Percentiles rank a stretch among this genome's conserved stretches.
Conservation (phyloP, 768 basidiomycete genomes). For the Amanita muscaria region DNA sequence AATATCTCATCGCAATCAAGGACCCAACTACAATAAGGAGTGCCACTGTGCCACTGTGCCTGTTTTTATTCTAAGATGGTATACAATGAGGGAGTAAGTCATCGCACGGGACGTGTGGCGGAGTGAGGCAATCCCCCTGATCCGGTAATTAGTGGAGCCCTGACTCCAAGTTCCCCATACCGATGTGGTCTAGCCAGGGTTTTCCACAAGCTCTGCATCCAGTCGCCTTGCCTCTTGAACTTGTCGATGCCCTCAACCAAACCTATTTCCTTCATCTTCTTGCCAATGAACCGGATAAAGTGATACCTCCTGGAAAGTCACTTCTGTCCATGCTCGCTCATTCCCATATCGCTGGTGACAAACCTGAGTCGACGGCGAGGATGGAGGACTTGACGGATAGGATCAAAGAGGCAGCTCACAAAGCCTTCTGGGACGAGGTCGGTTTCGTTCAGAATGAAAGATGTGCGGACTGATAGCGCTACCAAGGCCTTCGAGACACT, state of each 20-base stretch:
- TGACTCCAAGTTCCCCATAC: too few relatives aligned
- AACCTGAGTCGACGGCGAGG: conserved; percentile 7
- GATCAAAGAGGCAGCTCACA: conserved; percentile 47
- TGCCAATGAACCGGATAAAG: conserved; percentile 47
- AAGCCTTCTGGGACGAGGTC: conserved; percentile 73
- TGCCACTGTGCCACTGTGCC: too few relatives aligned
- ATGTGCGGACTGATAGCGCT: not conserved
- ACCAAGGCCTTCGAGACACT: conserved; percentile 46
- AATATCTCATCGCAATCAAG: too few relatives aligned
- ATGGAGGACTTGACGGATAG: conserved; percentile 24
- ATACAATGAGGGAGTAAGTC: too few relatives aligned
- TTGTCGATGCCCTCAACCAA: conserved; percentile 48
- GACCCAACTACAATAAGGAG: too few relatives aligned
- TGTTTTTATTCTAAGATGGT: too few relatives aligned
- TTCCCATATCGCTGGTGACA: conserved; percentile 16
- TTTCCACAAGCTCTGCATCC: conserved; percentile 5
- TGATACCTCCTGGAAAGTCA: conserved; percentile 68
- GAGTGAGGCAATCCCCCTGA: too few relatives aligned
- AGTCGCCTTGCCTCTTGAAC: conserved; percentile 39
- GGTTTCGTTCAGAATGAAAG: not conserved
- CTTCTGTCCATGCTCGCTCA: conserved; percentile 52
- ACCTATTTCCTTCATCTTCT: conserved; percentile 62
- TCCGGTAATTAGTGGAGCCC: too few relatives aligned
- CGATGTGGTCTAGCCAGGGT: not conserved
- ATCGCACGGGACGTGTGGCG: too few relatives aligned